phyloP scores from a whole-genome alignment of 208 protist species.

The Hexamita inflata region DNA sequence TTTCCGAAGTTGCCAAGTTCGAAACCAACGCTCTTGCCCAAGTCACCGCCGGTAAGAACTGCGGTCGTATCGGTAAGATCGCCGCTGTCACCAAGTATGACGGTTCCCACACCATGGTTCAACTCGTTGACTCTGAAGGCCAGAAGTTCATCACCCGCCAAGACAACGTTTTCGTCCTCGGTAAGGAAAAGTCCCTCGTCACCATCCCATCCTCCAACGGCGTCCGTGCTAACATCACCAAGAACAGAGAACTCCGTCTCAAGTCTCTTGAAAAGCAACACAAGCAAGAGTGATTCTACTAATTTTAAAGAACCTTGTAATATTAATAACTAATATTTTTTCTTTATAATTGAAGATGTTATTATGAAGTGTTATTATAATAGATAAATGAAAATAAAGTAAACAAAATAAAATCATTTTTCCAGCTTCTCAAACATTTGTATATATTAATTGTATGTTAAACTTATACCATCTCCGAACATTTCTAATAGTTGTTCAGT shows the following conservation, averaged over 20 bases:
- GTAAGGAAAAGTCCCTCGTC: slow-evolving; percentile 67
- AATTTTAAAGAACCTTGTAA: no score
- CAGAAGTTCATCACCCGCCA: slow-evolving; percentile 87
- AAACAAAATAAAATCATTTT: no score
- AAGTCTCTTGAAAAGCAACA: slow-evolving; percentile 30
- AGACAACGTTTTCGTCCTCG: slow-evolving; percentile 95
- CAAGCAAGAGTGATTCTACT: neutral
- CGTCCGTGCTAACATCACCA: slow-evolving; percentile 55
- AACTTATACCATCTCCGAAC: no score
- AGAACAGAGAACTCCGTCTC: slow-evolving; percentile 55
- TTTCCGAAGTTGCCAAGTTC: slow-evolving; percentile 65
- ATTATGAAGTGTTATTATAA: no score
- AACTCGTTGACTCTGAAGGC: slow-evolving; percentile 69
- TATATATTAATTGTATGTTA: no score
- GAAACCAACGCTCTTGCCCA: slow-evolving; percentile 73
- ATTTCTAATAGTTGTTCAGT: no score
- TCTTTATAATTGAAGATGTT: no score
- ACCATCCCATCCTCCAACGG: slow-evolving; percentile 81
- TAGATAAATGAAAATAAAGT: no score
- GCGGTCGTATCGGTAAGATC: slow-evolving; percentile 89
- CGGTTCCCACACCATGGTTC: slow-evolving; percentile 87
- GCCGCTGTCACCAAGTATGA: slow-evolving; percentile 67
- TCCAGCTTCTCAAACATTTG: no score
- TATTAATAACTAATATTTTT: no score
- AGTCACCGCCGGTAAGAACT: slow-evolving; percentile 86